A percentile compares a stretch with the other conserved stretches of the same genome.
These are phyloP conservation scores for Alternaria incomplexa DNA, from an alignment of 2,329 filamentous ascomycete genomes.

Conservation along the genomic window DNA sequence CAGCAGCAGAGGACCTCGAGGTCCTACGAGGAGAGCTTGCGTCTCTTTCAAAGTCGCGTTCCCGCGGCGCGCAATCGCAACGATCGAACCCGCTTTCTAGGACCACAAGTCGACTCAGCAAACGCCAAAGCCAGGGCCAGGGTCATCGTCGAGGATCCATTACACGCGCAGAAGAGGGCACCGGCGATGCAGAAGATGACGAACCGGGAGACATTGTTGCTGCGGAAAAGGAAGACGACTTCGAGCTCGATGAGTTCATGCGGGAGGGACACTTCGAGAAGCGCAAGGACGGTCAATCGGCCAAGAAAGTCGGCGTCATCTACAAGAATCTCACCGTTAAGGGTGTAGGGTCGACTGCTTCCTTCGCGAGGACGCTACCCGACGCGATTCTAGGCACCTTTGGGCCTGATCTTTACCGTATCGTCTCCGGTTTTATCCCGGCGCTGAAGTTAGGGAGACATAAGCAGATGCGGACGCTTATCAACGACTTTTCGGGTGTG, in stretches of 20 bases:
- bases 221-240: conserved; percentile 63
- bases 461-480: conserved; percentile 61
- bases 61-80: conserved; percentile 30
- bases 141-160: conserved; percentile 16
- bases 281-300: conserved; percentile 68
- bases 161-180: conserved; percentile 14
- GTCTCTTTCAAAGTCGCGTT: conserved; percentile 55
- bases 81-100: conserved; percentile 31
- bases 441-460: conserved; percentile 56
- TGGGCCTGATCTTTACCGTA: conserved; percentile 75
- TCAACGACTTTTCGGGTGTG: conserved; percentile 71
- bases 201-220: conserved; percentile 35
- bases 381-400: conserved; percentile 79
- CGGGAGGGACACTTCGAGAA: conserved; percentile 78
- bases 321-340: conserved; percentile 79
- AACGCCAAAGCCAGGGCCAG: conserved; percentile 20
- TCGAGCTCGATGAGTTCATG: conserved; percentile 74
- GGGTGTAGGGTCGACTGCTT: conserved; percentile 69
- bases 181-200: conserved; percentile 18
- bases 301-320: conserved; percentile 79
- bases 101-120: conserved; percentile 38
- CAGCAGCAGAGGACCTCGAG: conserved; percentile 66
- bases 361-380: conserved; percentile 74
- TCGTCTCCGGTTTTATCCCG: conserved; percentile 64
- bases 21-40: conserved; percentile 63